A percentile compares a stretch with the other conserved stretches of the same genome.
These are phyloP conservation scores for Colletotrichum navitas DNA, from an alignment of 2,329 filamentous ascomycete species.

Conservation along the genomic window DNA sequence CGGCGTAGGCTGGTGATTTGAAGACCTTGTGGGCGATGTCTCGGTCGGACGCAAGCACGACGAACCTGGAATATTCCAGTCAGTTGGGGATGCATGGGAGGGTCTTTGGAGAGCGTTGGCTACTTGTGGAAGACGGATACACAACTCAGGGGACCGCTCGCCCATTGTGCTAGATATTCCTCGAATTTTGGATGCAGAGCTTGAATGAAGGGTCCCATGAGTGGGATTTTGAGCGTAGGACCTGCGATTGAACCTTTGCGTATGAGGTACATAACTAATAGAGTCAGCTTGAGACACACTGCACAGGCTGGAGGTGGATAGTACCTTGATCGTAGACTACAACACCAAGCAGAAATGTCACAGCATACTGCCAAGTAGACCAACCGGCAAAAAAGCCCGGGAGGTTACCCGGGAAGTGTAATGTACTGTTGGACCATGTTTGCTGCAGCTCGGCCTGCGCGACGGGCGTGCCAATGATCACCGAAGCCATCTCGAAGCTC, in stretches of 20 bases:
- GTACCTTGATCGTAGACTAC: conserved; percentile 56
- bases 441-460: conserved; percentile 12
- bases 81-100: background rate
- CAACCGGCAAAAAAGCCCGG: conserved; percentile 35
- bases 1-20: conserved; percentile 80
- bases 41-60: conserved; percentile 81
- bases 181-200: conserved; percentile 81
- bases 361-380: conserved; percentile 49
- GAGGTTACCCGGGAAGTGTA: conserved; percentile 1
- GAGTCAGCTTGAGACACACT: background rate
- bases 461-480: background rate
- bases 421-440: conserved; percentile 22
- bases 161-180: conserved; percentile 81
- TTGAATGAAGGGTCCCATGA: conserved; percentile 82
- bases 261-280: conserved; percentile 69
- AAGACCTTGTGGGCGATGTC: conserved; percentile 86
- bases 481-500: conserved; percentile 8
- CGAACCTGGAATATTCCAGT: conserved; percentile 68
- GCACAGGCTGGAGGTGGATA: rapidly evolving
- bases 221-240: conserved; percentile 72
- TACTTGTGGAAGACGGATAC: conserved; percentile 90
- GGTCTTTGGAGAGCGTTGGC: background rate
- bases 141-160: conserved; percentile 82
- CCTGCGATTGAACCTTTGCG: conserved; percentile 74
- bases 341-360: conserved; percentile 50